Base-by-base conservation (phyloP, 495 filamentous ascomycete genomes). In the Xylaria scruposa region DNA sequence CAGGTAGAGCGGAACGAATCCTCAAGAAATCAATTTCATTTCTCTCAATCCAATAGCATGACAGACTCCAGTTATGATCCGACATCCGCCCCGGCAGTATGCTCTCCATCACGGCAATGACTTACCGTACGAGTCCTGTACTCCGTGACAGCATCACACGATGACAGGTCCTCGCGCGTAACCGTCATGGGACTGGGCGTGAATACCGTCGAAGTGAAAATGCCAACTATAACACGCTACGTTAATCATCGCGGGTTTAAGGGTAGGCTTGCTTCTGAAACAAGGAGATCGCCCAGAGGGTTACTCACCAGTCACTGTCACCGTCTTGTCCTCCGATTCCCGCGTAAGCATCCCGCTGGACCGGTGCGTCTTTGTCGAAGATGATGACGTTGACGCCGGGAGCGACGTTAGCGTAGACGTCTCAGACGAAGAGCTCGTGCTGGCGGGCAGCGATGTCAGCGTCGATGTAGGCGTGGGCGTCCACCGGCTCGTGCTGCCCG, bases 151-250 rank as follows among this genome's bases (percentile, higher is more conserved):
- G 26, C 63, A 36, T 53, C 63, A 38, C 63, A 67, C 19, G 33
- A 67, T n/a, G 4, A 9, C 7, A 46, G 24, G 13, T 29, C 40
- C 17, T 56, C 65, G 7, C 33, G 15, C 36, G 42, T 21, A 29
- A 70, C 44, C 24, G 47, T 70, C 13, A 70, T 70, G 46, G 68
- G 68, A 15, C 68, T 64, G 3, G 68, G 68, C 68, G 64, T 70
- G 60, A 64, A 70, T 21, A 70, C 17, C 0, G 68, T 70, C 36
- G 68, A 70, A 24, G 68, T 63, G 44, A 44, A 4, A 21, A 70
- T n/a, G 36, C 59, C 59, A 31, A 70, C 46, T 33, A 21, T 2
- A n/a, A 21, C 58, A 21, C 17, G 31, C 15, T 4, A 24, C 8
- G 17, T 36, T 60, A n/a, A 24, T 8, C 15, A 59, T 36, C 29